A percentile compares a stretch with the other conserved stretches of the same genome.
Evolutionary conservation across 352 stramenopile species (phyloP).

Genomic region (Globisporangium mamillatum): DNA sequence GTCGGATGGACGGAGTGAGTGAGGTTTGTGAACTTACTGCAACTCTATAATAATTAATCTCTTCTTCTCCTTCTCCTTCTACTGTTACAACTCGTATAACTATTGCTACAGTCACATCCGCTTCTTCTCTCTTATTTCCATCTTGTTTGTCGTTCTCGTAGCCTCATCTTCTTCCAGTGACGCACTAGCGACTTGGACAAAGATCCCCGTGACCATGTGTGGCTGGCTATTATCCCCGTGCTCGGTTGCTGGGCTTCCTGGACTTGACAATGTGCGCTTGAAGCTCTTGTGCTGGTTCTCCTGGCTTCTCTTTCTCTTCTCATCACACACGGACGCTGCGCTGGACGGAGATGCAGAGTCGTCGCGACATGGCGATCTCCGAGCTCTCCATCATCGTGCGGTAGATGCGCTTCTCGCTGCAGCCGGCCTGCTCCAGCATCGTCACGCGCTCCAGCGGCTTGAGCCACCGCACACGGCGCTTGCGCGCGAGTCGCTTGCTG

Average conservation of each 20-base stretch:
- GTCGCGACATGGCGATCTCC: slow-evolving; percentile 48
- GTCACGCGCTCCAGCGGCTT: slow-evolving; percentile 30
- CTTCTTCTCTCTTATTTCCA: no score
- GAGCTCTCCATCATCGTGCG: slow-evolving; percentile 57
- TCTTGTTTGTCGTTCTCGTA: no score
- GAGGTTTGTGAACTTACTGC: neutral
- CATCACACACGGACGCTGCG: slow-evolving; percentile 8
- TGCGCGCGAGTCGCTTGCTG: slow-evolving; percentile 7
- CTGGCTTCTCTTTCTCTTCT: neutral
- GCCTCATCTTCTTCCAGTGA: no score
- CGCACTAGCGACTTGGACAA: no score
- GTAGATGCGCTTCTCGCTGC: slow-evolving; percentile 51
- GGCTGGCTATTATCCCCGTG: no score
- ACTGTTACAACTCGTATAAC: no score
- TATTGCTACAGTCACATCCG: no score
- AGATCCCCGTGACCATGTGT: no score
- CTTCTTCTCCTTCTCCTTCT: neutral
- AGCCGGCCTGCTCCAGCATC: slow-evolving; percentile 25
- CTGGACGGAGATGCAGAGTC: slow-evolving; percentile 19
- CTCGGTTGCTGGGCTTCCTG: no score
- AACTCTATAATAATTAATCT: slow-evolving; percentile 1
- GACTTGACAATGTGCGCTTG: neutral
- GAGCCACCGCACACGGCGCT: slow-evolving; percentile 28
- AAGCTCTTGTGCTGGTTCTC: neutral
- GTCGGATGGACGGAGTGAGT: no score